Conservation (phyloP, 306 rosid genomes). For the Coriaria nepalensis region DNA sequence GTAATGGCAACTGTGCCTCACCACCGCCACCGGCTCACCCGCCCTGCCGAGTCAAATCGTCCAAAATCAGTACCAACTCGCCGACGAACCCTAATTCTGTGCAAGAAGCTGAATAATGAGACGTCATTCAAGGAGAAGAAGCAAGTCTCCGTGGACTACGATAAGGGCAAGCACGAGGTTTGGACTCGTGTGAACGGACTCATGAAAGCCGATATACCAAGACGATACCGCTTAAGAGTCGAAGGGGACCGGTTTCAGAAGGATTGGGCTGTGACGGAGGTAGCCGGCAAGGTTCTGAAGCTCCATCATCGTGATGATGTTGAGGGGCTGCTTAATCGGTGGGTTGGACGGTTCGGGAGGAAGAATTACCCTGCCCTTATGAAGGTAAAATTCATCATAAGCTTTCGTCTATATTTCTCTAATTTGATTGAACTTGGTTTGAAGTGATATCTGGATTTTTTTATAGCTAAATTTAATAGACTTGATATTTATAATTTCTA, state of each 20-base stretch:
- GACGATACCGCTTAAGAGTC: constrained; percentile 46
- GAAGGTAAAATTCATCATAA: too few relatives aligned
- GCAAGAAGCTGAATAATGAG: constrained; percentile 25
- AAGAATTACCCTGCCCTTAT: constrained; percentile 79
- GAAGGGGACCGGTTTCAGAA: constrained; percentile 59
- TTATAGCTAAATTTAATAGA: too few relatives aligned
- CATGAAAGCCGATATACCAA: constrained; percentile 48
- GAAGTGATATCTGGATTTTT: not conserved
- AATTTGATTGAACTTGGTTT: not conserved
- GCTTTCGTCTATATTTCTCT: not conserved
- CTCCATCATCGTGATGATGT: constrained; percentile 39
- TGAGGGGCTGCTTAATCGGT: constrained; percentile 61
- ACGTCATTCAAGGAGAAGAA: constrained; percentile 45
- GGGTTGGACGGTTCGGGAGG: constrained; percentile 82
- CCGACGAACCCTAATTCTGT: constrained; percentile 5
- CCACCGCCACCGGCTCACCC: constrained; percentile 9
- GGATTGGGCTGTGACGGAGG: constrained; percentile 81
- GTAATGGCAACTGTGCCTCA: constrained; percentile 28
- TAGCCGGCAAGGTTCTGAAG: constrained; percentile 33
- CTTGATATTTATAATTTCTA: too few relatives aligned
- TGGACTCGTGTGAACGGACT: constrained; percentile 39
- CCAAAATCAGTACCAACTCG: constrained; percentile 9
- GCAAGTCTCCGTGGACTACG: constrained; percentile 78
- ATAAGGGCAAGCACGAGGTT: constrained; percentile 46
- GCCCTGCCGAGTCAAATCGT: constrained; percentile 2